Percentiles rank a stretch among this genome's conserved stretches.
phyloP scores from a whole-genome alignment of 208 protist genomes.

The Leishmania martiniquensis region DNA sequence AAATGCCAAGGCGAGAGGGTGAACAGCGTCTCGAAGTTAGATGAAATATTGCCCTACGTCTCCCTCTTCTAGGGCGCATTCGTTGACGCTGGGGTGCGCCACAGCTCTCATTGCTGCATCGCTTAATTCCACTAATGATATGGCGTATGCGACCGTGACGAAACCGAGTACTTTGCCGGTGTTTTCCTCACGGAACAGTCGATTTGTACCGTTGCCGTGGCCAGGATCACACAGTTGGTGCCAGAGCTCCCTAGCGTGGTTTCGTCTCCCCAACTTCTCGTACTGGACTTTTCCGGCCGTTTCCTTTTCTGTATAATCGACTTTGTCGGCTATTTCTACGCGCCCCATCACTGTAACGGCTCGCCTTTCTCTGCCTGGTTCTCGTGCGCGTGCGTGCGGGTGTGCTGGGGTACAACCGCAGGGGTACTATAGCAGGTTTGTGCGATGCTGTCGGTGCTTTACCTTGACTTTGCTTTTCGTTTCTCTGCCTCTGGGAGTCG shows the following conservation, averaged over 20 bases:
- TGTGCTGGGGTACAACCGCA: neutral
- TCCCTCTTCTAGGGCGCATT: neutral
- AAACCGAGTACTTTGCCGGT: neutral
- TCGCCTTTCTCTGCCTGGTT: neutral
- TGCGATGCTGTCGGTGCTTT: neutral
- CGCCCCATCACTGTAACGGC: neutral
- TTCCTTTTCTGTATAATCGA: neutral
- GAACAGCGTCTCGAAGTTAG: neutral
- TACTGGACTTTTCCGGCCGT: neutral
- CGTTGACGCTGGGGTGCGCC: neutral
- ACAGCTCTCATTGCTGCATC: neutral
- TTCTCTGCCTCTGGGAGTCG: neutral
- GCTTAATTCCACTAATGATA: neutral
- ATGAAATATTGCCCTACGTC: neutral
- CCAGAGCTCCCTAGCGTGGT: neutral
- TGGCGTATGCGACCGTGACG: neutral
- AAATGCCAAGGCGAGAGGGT: neutral
- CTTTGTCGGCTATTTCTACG: neutral
- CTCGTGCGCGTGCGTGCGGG: neutral
- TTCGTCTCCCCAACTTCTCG: neutral
- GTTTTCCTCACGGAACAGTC: neutral
- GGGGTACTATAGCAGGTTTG: neutral
- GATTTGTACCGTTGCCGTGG: neutral
- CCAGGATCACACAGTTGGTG: neutral
- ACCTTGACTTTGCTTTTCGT: neutral